Percentiles rank a stretch among this genome's conserved stretches.
phyloP scores from a whole-genome alignment of 2,329 filamentous ascomycete species.

The Rachicladosporium sp. region DNA sequence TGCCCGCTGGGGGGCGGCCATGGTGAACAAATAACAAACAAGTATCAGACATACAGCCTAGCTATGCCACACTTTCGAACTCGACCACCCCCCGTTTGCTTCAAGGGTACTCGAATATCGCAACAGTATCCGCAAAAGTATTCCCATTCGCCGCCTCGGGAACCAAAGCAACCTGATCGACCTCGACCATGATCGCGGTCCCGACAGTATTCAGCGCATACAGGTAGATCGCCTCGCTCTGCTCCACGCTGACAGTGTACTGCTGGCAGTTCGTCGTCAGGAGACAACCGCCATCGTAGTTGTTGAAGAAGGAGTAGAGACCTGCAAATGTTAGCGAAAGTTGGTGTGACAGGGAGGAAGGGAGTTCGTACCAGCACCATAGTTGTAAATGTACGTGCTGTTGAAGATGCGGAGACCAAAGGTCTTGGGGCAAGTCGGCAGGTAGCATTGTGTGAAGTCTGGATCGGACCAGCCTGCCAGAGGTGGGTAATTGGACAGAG shows the following conservation, averaged over 20 bases:
- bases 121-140: constrained; percentile 15
- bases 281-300: constrained; percentile 40
- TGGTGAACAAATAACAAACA: too few species aligned
- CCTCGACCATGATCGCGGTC: constrained; percentile 32
- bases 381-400: constrained; percentile 39
- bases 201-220: constrained; percentile 35
- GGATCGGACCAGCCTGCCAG: constrained; percentile 53
- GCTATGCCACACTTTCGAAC: neutral
- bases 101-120: constrained; percentile 21
- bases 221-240: constrained; percentile 30
- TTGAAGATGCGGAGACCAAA: constrained; percentile 63
- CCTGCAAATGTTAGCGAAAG: constrained; percentile 6
- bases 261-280: constrained; percentile 36
- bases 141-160: constrained; percentile 14
- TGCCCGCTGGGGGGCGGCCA: too few species aligned
- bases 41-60: too few species aligned
- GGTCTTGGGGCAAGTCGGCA: constrained; percentile 51
- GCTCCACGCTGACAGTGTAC: constrained; percentile 31
- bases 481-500: constrained; percentile 51
- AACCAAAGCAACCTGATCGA: constrained; percentile 17
- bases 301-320: constrained; percentile 52
- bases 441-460: constrained; percentile 50
- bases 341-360: too few species aligned
- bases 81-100: neutral
- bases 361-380: constrained; percentile 21